A percentile compares a stretch with the other conserved stretches of the same genome.
Conservation (phyloP, 148 eudicot genomes). For the Rhododendron kiyosumense region DNA sequence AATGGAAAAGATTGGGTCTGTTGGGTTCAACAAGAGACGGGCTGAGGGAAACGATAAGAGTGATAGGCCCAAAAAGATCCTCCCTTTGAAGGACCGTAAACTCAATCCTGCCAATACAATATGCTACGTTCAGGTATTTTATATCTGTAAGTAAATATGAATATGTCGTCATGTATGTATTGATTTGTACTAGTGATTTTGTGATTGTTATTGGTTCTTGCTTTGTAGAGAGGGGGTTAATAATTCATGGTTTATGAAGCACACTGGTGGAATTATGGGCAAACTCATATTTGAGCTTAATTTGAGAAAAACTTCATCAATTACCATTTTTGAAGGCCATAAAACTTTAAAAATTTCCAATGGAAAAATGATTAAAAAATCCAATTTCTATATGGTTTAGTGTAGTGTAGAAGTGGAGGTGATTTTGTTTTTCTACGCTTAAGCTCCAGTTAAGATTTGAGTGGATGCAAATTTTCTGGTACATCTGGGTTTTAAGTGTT, state of each 20-base stretch:
- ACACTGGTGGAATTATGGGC: not conserved
- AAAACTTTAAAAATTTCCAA: not conserved
- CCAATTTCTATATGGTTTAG: not conserved
- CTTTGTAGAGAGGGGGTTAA: not conserved
- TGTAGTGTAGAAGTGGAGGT: not conserved
- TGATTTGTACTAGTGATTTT: not conserved
- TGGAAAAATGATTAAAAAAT: not conserved
- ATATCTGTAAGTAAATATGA: not conserved
- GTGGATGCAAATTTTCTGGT: not conserved
- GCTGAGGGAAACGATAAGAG: slow-evolving; percentile 75
- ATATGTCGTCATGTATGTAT: not conserved
- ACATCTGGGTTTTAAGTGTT: not conserved
- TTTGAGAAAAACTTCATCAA: not conserved
- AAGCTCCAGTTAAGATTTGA: not conserved
- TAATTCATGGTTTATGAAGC: not conserved
- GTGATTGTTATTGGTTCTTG: not conserved
- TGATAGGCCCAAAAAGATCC: slow-evolving; percentile 43
- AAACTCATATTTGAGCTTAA: not conserved
- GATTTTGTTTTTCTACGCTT: not conserved
- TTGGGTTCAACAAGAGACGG: slow-evolving; percentile 66
- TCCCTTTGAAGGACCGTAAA: slow-evolving; percentile 54
- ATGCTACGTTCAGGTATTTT: slow-evolving; percentile 70
- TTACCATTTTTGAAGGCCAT: not conserved
- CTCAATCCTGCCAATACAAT: slow-evolving; percentile 77
- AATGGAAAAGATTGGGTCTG: slow-evolving; percentile 33